A percentile compares a stretch with the other conserved stretches of the same genome.
Evolutionary conservation across 2,329 filamentous ascomycete genomes (phyloP).

Genomic region (Pseudocercospora fijiensis): DNA sequence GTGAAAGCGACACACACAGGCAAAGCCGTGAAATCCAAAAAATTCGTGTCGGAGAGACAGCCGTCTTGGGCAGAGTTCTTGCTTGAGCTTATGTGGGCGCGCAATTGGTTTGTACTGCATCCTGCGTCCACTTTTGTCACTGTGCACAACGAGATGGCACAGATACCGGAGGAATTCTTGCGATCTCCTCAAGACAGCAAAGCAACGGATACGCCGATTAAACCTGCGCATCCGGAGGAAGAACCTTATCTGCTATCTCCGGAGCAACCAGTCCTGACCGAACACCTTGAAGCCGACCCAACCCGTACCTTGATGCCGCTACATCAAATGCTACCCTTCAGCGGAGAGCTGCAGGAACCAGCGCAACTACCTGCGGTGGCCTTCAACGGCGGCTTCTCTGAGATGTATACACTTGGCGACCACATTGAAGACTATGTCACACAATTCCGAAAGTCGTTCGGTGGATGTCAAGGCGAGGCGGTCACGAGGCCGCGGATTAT

Average conservation of each 20-base stretch:
- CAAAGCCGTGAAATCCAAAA: slow-evolving; percentile 40
- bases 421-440: slow-evolving; percentile 55
- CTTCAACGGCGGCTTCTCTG: slow-evolving; percentile 60
- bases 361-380: slow-evolving; percentile 58
- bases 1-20: slow-evolving; percentile 32
- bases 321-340: slow-evolving; percentile 50
- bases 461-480: slow-evolving; percentile 58
- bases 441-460: slow-evolving; percentile 63
- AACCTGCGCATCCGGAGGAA: slow-evolving; percentile 13
- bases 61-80: slow-evolving; percentile 78
- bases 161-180: slow-evolving; percentile 66
- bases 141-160: slow-evolving; percentile 73
- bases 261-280: slow-evolving; percentile 21
- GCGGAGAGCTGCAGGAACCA: slow-evolving; percentile 50
- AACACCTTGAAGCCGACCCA: slow-evolving; percentile 50
- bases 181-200: slow-evolving; percentile 8
- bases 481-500: slow-evolving; percentile 36
- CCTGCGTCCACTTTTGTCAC: slow-evolving; percentile 67
- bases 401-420: slow-evolving; percentile 42
- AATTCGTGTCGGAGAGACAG: slow-evolving; percentile 64
- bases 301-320: slow-evolving; percentile 42
- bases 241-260: slow-evolving; percentile 42
- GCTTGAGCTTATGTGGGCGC: slow-evolving; percentile 70
- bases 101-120: slow-evolving; percentile 78
- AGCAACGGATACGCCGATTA: slow-evolving; percentile 8